These are phyloP conservation scores for Exophiala aquamarina DNA, from an alignment of 2,329 filamentous ascomycete genomes.

Conservation along the genomic window DNA sequence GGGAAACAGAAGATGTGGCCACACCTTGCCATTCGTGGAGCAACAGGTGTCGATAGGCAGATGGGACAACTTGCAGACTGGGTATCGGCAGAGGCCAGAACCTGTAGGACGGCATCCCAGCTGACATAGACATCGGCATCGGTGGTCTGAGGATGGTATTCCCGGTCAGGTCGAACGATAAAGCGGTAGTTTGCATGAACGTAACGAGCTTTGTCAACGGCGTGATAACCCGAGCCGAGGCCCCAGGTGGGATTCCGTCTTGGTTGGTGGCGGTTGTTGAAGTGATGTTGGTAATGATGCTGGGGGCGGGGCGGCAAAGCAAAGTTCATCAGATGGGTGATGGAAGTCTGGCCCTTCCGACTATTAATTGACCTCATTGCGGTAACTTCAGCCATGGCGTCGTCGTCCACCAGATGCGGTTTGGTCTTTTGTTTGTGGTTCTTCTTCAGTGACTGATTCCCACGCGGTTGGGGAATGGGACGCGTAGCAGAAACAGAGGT, in stretches of 20 bases:
- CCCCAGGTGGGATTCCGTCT: slow-evolving; percentile 79
- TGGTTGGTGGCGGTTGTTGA: slow-evolving; percentile 56
- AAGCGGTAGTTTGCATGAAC: slow-evolving; percentile 98
- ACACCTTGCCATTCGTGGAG: slow-evolving; percentile 93
- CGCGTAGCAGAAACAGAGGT: slow-evolving; percentile 41
- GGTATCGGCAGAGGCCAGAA: slow-evolving; percentile 85
- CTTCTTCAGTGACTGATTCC: slow-evolving; percentile 72
- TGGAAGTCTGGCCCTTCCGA: slow-evolving; percentile 91
- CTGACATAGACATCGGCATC: slow-evolving; percentile 89
- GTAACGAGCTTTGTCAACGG: slow-evolving; percentile 85
- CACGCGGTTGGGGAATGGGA: slow-evolving; percentile 53
- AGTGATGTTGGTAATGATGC: slow-evolving; percentile 50
- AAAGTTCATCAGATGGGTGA: slow-evolving; percentile 95
- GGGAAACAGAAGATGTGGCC: slow-evolving; percentile 96
- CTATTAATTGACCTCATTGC: slow-evolving; percentile 65
- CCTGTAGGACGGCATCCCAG: slow-evolving; percentile 87
- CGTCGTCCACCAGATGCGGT: slow-evolving; percentile 74
- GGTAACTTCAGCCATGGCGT: slow-evolving; percentile 77
- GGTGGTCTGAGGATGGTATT: slow-evolving; percentile 75
- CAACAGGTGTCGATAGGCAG: slow-evolving; percentile 87
- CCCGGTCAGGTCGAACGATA: slow-evolving; percentile 78
- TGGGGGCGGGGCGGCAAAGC: slow-evolving; percentile 73
- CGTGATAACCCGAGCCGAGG: slow-evolving; percentile 83
- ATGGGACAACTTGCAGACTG: slow-evolving; percentile 91
- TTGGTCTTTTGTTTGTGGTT: slow-evolving; percentile 82